phyloP scores from a whole-genome alignment of 2,329 filamentous ascomycete genomes.

The Fusarium chaquense region DNA sequence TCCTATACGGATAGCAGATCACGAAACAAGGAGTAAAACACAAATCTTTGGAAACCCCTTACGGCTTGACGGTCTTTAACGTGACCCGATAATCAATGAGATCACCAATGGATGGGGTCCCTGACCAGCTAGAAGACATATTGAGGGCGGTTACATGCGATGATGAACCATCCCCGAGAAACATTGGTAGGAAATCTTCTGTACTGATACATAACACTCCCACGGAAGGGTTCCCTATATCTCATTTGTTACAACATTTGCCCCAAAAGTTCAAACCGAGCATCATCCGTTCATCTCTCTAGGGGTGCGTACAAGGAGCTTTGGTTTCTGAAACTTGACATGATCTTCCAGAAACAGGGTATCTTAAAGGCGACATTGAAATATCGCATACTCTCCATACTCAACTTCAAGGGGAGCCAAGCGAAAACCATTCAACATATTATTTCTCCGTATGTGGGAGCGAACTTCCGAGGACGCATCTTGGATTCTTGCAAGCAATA shows the following conservation, averaged over 20 bases:
- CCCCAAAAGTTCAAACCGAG: background rate
- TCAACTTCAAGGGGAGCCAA: background rate
- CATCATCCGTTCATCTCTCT: rapidly evolving
- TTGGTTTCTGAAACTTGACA: background rate
- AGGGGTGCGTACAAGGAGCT: background rate
- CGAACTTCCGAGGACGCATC: background rate
- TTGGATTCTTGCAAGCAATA: background rate
- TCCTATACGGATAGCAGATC: background rate
- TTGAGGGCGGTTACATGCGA: too few species aligned
- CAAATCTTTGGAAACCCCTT: background rate
- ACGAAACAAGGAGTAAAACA: background rate
- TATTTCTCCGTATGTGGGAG: background rate
- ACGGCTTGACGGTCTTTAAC: background rate
- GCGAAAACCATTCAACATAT: background rate
- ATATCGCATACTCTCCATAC: background rate
- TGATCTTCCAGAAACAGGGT: background rate
- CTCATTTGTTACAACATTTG: background rate
- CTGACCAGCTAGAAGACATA: too few species aligned
- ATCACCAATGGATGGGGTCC: too few species aligned
- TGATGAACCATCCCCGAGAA: too few species aligned
- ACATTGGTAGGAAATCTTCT: too few species aligned
- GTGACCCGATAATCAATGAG: too few species aligned
- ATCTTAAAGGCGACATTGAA: background rate
- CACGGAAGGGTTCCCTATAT: too few species aligned
- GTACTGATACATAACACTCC: too few species aligned